Evolutionary conservation across 768 basidiomycete genomes (phyloP).

Genomic region (Thelephora ganbajun): DNA sequence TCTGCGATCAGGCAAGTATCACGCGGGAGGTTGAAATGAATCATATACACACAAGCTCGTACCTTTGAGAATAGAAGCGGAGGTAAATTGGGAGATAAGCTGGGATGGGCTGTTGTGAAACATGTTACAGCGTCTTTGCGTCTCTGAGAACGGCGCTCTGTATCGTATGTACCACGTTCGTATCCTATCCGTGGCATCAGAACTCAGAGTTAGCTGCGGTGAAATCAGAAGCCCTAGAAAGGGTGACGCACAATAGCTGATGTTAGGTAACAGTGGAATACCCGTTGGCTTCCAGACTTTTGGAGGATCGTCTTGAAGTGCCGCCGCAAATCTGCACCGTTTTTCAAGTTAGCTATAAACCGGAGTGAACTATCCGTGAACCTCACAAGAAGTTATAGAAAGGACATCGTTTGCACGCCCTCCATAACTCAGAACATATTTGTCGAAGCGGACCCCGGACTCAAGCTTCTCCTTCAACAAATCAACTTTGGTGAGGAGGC

Average conservation of each 20-base stretch:
- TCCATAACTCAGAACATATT: constrained; percentile 53
- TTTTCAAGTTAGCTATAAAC: neutral
- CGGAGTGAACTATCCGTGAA: neutral
- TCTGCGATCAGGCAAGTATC: no score
- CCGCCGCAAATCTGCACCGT: constrained; percentile 38
- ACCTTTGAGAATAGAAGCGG: no score
- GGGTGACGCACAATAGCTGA: constrained; percentile 44
- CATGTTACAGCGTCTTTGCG: neutral
- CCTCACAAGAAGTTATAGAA: constrained; percentile 49
- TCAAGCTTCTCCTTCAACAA: constrained; percentile 51
- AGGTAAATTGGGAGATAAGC: no score
- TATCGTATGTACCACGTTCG: constrained; percentile 45
- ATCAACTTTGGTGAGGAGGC: constrained; percentile 43
- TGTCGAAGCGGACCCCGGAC: constrained; percentile 37
- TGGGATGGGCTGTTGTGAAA: no score
- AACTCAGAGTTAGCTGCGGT: neutral
- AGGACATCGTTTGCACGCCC: constrained; percentile 54
- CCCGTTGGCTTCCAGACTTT: constrained; percentile 37
- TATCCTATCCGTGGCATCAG: constrained; percentile 30
- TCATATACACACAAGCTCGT: no score
- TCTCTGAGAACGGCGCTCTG: constrained; percentile 17
- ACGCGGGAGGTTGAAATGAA: no score
- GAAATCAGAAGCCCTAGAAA: neutral
- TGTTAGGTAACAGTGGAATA: constrained; percentile 51
- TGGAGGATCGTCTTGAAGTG: constrained; percentile 56